Percentiles rank a stretch among this genome's conserved stretches.
phyloP scores from a whole-genome alignment of 768 basidiomycete species.

The Podaxis rugospora region DNA sequence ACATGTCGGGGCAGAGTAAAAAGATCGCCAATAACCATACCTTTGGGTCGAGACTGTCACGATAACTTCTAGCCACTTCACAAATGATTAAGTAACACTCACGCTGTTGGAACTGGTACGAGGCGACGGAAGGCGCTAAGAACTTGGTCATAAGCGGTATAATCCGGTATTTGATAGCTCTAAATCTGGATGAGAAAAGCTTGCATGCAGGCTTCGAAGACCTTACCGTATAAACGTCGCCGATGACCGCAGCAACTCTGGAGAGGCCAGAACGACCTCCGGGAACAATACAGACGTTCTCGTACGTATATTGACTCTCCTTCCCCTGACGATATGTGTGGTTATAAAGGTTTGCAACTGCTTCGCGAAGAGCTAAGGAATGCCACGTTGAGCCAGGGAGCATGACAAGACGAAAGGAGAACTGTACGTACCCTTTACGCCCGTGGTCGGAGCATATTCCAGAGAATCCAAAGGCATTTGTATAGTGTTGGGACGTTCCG shows the following conservation, averaged over 20 bases:
- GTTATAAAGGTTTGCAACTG: conserved; percentile 90
- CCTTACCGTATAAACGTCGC: conserved; percentile 79
- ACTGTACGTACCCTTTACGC: conserved; percentile 62
- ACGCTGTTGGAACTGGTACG: conserved; percentile 89
- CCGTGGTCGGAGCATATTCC: conserved; percentile 92
- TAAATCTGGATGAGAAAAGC: conserved; percentile 22
- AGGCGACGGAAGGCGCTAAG: conserved; percentile 83
- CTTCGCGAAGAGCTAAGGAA: conserved; percentile 68
- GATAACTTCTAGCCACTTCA: background rate
- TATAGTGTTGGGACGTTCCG: conserved; percentile 60
- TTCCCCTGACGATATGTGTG: conserved; percentile 80
- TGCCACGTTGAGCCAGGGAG: background rate
- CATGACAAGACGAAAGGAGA: background rate
- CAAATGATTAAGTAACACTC: conserved; percentile 22
- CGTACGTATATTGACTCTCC: conserved; percentile 79
- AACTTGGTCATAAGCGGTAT: conserved; percentile 85
- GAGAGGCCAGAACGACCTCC: conserved; percentile 90
- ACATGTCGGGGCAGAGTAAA: conserved; percentile 10
- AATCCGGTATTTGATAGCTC: conserved; percentile 91
- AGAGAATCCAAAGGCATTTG: conserved; percentile 65
- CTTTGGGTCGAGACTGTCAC: conserved; percentile 40
- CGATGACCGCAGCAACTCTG: conserved; percentile 87
- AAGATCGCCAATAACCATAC: conserved; percentile 17
- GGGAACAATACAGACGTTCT: conserved; percentile 94
- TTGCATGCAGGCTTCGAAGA: background rate